A percentile compares a stretch with the other conserved stretches of the same genome.
Evolutionary conservation across 2,329 filamentous ascomycete genomes (phyloP).

Genomic region (Alternaria triticina): DNA sequence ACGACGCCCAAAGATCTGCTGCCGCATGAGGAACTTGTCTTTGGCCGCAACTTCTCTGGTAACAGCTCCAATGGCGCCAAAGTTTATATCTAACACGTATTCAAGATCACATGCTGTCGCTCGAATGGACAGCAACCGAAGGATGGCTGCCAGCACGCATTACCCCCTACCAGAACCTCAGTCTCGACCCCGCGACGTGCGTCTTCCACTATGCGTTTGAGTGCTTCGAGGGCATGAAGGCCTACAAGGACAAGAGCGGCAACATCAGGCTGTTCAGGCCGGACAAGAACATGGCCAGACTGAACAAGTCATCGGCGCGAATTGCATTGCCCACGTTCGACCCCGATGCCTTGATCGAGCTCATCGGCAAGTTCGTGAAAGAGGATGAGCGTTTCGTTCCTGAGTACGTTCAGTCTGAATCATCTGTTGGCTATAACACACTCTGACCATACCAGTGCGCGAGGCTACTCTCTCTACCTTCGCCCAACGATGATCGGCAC

Average conservation of each 20-base stretch:
- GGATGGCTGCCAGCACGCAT: slow-evolving; percentile 88
- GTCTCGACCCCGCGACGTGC: slow-evolving; percentile 92
- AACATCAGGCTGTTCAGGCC: slow-evolving; percentile 88
- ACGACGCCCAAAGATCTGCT: slow-evolving; percentile 74
- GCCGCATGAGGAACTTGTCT: slow-evolving; percentile 82
- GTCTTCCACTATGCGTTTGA: slow-evolving; percentile 99
- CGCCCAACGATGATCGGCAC: slow-evolving; percentile 97
- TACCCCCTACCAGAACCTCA: slow-evolving; percentile 94
- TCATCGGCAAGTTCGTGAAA: slow-evolving; percentile 80
- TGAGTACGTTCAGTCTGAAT: slow-evolving; percentile 56
- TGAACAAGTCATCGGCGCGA: slow-evolving; percentile 89
- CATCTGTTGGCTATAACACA: background rate
- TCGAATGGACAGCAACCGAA: slow-evolving; percentile 86
- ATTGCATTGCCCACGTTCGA: slow-evolving; percentile 93
- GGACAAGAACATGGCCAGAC: slow-evolving; percentile 91
- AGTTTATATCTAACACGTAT: slow-evolving; percentile 19
- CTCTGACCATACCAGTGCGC: slow-evolving; percentile 50
- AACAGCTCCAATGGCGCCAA: slow-evolving; percentile 24
- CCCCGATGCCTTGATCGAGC: slow-evolving; percentile 72
- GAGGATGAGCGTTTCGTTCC: slow-evolving; percentile 92
- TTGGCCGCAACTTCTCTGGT: slow-evolving; percentile 92
- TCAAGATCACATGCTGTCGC: slow-evolving; percentile 92
- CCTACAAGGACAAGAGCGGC: slow-evolving; percentile 86
- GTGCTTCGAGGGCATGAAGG: slow-evolving; percentile 99
- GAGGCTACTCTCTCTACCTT: slow-evolving; percentile 93